Percentiles rank a stretch among this genome's conserved stretches.
These are phyloP conservation scores for Parietaria judaica DNA, from an alignment of 306 rosid genomes.

Conservation along the genomic window DNA sequence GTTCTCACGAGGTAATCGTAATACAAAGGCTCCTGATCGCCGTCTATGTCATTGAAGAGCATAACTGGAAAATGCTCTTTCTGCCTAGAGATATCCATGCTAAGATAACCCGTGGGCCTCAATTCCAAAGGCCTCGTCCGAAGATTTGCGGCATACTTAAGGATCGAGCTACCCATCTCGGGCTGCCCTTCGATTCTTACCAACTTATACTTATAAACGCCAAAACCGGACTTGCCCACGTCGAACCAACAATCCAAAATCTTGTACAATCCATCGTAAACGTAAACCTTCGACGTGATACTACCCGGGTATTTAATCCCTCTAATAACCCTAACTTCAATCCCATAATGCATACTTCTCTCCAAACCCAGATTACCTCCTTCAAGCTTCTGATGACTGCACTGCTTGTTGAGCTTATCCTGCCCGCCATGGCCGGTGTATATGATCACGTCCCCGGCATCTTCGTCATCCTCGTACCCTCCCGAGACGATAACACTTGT, in stretches of 20 bases:
- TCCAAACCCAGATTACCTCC: conserved; percentile 91
- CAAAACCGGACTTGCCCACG: conserved; percentile 90
- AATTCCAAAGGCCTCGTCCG: conserved; percentile 35
- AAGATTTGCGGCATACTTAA: conserved; percentile 53
- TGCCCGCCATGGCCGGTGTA: conserved; percentile 97
- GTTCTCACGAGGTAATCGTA: conserved; percentile 63
- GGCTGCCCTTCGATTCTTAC: conserved; percentile 73
- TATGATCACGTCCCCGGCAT: conserved; percentile 69
- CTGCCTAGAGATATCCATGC: conserved; percentile 53
- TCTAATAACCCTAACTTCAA: conserved; percentile 87
- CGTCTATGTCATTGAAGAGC: conserved; percentile 74
- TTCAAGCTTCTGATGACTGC: conserved; percentile 75
- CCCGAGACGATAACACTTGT: conserved; percentile 90
- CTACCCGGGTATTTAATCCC: conserved; percentile 49
- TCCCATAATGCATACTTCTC: conserved; percentile 87
- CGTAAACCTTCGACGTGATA: conserved; percentile 56
- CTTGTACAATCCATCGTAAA: conserved; percentile 84
- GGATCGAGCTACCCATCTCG: conserved; percentile 70
- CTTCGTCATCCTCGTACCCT: conserved; percentile 86
- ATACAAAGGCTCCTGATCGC: conserved; percentile 44
- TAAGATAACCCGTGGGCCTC: conserved; percentile 52
- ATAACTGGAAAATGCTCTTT: conserved; percentile 48
- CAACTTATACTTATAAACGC: conserved; percentile 77
- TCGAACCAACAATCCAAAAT: conserved; percentile 83
- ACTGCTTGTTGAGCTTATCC: conserved; percentile 64